Evolutionary conservation across 2,329 filamentous ascomycete genomes (phyloP).

Genomic region (Ophiosphaerella herpotricha): DNA sequence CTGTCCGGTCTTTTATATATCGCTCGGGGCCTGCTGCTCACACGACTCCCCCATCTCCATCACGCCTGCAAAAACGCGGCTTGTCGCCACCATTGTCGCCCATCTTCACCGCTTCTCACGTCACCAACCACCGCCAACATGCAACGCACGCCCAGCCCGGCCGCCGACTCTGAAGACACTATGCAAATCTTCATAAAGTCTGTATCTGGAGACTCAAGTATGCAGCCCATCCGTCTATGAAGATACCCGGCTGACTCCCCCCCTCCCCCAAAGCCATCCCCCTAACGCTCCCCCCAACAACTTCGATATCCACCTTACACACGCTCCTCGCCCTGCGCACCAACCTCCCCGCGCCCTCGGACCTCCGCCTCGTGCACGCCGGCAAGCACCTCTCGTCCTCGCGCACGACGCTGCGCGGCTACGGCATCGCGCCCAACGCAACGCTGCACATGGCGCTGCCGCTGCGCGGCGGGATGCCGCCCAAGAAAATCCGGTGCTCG

Average conservation of each 20-base stretch:
- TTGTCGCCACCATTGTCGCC: not conserved
- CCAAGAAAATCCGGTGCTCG: constrained; percentile 81
- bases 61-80: not conserved
- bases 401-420: constrained; percentile 51
- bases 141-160: constrained; percentile 46
- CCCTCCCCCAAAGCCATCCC: constrained; percentile 52
- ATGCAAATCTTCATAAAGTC: constrained; percentile 68
- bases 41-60: not conserved
- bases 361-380: constrained; percentile 62
- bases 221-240: constrained; percentile 30
- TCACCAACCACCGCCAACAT: constrained; percentile 26
- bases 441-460: constrained; percentile 61
- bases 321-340: constrained; percentile 63
- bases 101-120: not conserved
- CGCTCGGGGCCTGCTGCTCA: too few relatives aligned
- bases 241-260: not conserved
- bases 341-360: constrained; percentile 52
- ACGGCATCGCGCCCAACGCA: constrained; percentile 56
- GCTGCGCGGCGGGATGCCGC: constrained; percentile 61
- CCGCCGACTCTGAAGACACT: constrained; percentile 52
- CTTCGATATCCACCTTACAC: constrained; percentile 60
- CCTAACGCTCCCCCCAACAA: constrained; percentile 58
- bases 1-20: too few relatives aligned
- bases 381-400: constrained; percentile 59
- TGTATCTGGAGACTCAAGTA: constrained; percentile 60